phyloP scores from a whole-genome alignment of 768 basidiomycete species.

The Guyanaporus albipodus region DNA sequence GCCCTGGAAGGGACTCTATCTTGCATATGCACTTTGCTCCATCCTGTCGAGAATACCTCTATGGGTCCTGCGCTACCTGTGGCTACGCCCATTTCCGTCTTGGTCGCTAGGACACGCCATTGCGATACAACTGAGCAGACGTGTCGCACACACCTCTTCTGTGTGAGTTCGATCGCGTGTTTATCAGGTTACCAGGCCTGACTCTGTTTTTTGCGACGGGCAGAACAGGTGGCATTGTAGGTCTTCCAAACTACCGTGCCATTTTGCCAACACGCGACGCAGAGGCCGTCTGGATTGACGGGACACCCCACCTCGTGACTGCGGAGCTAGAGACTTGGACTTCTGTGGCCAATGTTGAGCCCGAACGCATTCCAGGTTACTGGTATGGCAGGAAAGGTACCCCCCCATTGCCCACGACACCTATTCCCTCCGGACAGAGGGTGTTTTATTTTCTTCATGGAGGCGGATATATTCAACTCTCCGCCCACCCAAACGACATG shows the following conservation, averaged over 20 bases:
- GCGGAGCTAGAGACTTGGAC: conserved; percentile 29
- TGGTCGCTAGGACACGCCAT: conserved; percentile 45
- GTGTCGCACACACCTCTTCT: conserved; percentile 12
- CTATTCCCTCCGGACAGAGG: conserved; percentile 48
- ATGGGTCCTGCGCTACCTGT: conserved; percentile 41
- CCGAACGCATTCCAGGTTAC: conserved; percentile 51
- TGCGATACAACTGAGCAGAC: conserved; percentile 34
- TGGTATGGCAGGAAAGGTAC: conserved; percentile 47
- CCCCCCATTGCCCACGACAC: conserved; percentile 29
- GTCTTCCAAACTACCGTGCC: conserved; percentile 10
- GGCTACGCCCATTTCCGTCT: conserved; percentile 42
- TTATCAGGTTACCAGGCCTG: background rate
- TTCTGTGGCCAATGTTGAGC: conserved; percentile 34
- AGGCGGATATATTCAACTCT: conserved; percentile 51
- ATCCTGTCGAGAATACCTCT: conserved; percentile 44
- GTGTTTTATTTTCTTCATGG: conserved; percentile 63
- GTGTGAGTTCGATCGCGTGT: conserved; percentile 12
- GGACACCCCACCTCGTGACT: conserved; percentile 27
- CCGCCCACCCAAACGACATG: conserved; percentile 53
- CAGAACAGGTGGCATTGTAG: conserved; percentile 7
- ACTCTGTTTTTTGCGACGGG: background rate
- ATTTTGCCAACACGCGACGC: conserved; percentile 7
- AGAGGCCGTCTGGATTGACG: conserved; percentile 33
- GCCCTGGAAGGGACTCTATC: conserved; percentile 47
- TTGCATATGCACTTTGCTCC: conserved; percentile 40